phyloP scores from a whole-genome alignment of 768 basidiomycete genomes.

The Candolleomyces efflorescens region DNA sequence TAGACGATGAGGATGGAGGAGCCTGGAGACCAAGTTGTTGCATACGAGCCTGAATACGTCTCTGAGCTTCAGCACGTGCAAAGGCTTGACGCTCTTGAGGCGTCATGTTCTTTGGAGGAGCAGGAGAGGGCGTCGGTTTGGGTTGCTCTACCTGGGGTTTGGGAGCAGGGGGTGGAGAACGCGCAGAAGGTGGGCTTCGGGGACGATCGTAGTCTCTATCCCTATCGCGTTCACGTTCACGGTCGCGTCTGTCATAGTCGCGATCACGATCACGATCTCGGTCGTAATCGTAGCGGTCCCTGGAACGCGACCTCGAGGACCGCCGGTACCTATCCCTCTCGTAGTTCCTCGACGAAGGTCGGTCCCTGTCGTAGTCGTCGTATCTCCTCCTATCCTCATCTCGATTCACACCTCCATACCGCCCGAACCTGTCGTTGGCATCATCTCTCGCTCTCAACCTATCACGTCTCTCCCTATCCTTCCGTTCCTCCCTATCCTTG shows the following conservation, averaged over 20 bases:
- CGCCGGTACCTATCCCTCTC: conserved; percentile 37
- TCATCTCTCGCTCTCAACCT: conserved; percentile 77
- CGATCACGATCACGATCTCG: conserved; percentile 29
- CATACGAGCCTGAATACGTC: conserved; percentile 81
- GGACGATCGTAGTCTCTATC: conserved; percentile 40
- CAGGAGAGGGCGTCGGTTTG: conserved; percentile 46
- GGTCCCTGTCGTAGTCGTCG: conserved; percentile 45
- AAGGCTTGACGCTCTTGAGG: conserved; percentile 77
- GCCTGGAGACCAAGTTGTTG: conserved; percentile 73
- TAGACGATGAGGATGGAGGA: conserved; percentile 25
- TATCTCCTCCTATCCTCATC: conserved; percentile 11
- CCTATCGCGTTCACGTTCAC: conserved; percentile 17
- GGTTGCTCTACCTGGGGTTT: conserved; percentile 28
- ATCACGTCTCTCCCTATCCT: conserved; percentile 73
- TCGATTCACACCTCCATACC: conserved; percentile 41
- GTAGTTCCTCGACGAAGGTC: conserved; percentile 48
- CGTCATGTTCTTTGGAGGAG: conserved; percentile 73
- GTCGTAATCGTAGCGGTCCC: conserved; percentile 26
- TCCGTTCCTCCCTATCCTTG: conserved; percentile 71
- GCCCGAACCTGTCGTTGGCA: conserved; percentile 76
- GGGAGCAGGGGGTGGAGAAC: conserved; percentile 51
- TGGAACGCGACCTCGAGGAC: conserved; percentile 44
- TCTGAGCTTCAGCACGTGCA: conserved; percentile 74
- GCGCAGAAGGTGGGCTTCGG: conserved; percentile 45
- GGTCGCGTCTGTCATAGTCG: conserved; percentile 34